These are phyloP conservation scores for Stropharia rugosoannulata DNA, from an alignment of 768 basidiomycete species.

Conservation along the genomic window DNA sequence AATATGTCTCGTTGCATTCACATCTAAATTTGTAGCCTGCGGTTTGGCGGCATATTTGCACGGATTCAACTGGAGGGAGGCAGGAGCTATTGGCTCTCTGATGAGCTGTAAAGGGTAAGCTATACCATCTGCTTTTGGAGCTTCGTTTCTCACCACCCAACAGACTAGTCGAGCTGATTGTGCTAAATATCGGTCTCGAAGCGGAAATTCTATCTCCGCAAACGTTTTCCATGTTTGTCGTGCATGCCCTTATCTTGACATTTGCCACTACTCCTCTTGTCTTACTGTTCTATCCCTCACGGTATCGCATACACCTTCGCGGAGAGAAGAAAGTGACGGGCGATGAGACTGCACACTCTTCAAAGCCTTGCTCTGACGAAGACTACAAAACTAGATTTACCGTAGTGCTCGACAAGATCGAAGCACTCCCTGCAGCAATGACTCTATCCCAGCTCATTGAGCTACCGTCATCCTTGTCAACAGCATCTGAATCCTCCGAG, in stretches of 20 bases:
- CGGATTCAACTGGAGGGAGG: conserved; percentile 76
- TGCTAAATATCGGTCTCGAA: conserved; percentile 81
- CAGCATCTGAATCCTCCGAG: conserved; percentile 28
- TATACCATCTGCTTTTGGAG: background rate
- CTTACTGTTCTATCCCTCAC: conserved; percentile 70
- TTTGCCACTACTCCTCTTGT: conserved; percentile 86
- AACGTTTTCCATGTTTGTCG: conserved; percentile 89
- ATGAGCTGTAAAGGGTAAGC: conserved; percentile 88
- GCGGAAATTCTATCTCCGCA: conserved; percentile 62
- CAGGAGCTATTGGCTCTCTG: conserved; percentile 78
- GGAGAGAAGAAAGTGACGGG: conserved; percentile 19
- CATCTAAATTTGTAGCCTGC: conserved; percentile 78
- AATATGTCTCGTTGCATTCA: conserved; percentile 73
- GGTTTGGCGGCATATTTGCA: conserved; percentile 51
- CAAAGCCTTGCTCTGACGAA: conserved; percentile 26
- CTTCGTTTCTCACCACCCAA: background rate
- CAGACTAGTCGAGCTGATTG: conserved; percentile 84
- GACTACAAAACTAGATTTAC: conserved; percentile 60
- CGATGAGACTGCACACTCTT: conserved; percentile 16
- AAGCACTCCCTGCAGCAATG: conserved; percentile 82
- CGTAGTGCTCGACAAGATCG: conserved; percentile 77
- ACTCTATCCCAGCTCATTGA: conserved; percentile 73
- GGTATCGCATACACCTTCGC: conserved; percentile 43
- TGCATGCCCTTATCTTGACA: conserved; percentile 74
- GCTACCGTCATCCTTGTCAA: background rate